Evolutionary conservation across 2,329 filamentous ascomycete genomes (phyloP).

Genomic region (Dactylellina haptotyla): DNA sequence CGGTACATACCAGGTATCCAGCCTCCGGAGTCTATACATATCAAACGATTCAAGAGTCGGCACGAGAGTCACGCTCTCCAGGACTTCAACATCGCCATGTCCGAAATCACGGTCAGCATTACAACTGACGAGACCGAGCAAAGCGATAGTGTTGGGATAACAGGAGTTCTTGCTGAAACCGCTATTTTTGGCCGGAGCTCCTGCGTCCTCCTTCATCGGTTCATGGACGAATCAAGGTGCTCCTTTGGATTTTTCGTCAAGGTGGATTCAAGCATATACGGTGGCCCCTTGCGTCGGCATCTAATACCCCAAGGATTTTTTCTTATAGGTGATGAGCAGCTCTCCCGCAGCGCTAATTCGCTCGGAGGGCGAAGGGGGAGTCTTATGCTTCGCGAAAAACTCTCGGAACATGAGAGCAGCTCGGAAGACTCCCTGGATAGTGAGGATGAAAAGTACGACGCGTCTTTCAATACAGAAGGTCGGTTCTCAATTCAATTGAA

Average conservation of each 20-base stretch:
- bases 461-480: slow-evolving; percentile 17
- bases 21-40: not conserved
- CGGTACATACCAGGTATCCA: slow-evolving; percentile 37
- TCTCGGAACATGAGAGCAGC: slow-evolving; percentile 16
- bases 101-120: slow-evolving; percentile 26
- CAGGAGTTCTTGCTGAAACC: slow-evolving; percentile 27
- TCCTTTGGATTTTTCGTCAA: slow-evolving; percentile 43
- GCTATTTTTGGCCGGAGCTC: slow-evolving; percentile 19
- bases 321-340: slow-evolving; percentile 25
- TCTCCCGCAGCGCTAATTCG: slow-evolving; percentile 18
- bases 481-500: slow-evolving; percentile 36
- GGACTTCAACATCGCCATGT: slow-evolving; percentile 11
- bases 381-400: not conserved
- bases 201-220: slow-evolving; percentile 32
- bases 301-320: slow-evolving; percentile 32
- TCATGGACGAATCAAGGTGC: slow-evolving; percentile 41
- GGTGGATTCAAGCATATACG: not conserved
- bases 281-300: not conserved
- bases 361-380: slow-evolving; percentile 28
- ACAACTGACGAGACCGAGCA: slow-evolving; percentile 12
- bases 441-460: slow-evolving; percentile 19
- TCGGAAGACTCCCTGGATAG: slow-evolving; percentile 48
- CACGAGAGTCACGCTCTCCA: slow-evolving; percentile 3
- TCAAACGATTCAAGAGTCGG: slow-evolving; percentile 20
- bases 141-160: slow-evolving; percentile 5